phyloP scores from a whole-genome alignment of 2,329 filamentous ascomycete species.

The Myriosclerotinia duriaeana region DNA sequence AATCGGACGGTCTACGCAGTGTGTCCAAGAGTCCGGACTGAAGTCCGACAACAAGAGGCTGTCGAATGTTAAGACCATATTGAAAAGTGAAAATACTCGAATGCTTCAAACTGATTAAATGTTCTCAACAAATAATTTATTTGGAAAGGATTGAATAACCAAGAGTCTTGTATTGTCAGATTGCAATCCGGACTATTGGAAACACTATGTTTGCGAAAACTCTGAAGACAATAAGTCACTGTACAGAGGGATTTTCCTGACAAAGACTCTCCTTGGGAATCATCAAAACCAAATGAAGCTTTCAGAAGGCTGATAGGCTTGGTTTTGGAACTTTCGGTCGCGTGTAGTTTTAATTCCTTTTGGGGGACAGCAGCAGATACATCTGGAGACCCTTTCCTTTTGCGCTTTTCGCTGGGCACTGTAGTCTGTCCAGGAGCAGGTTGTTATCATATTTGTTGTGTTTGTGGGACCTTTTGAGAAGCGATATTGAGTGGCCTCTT shows the following conservation, averaged over 20 bases:
- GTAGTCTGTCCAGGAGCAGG: too few relatives aligned
- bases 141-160: too few relatives aligned
- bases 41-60: too few relatives aligned
- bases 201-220: background rate
- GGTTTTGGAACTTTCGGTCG: background rate
- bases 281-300: background rate
- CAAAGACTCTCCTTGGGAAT: background rate
- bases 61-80: too few relatives aligned
- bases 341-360: conserved; percentile 10
- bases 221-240: background rate
- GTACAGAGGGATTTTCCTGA: background rate
- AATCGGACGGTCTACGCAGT: too few relatives aligned
- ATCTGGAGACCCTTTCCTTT: conserved; percentile 1
- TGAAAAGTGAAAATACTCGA: too few relatives aligned
- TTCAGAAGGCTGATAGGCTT: background rate
- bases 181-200: too few relatives aligned
- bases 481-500: background rate
- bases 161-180: too few relatives aligned
- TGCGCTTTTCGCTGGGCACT: conserved; percentile 8
- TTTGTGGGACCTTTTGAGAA: background rate
- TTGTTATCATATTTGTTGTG: background rate
- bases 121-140: too few relatives aligned
- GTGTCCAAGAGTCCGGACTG: too few relatives aligned
- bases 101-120: too few relatives aligned
- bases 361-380: too few relatives aligned